Conservation (phyloP, 129 eudicot genomes). For the Saposhnikovia divaricata region DNA sequence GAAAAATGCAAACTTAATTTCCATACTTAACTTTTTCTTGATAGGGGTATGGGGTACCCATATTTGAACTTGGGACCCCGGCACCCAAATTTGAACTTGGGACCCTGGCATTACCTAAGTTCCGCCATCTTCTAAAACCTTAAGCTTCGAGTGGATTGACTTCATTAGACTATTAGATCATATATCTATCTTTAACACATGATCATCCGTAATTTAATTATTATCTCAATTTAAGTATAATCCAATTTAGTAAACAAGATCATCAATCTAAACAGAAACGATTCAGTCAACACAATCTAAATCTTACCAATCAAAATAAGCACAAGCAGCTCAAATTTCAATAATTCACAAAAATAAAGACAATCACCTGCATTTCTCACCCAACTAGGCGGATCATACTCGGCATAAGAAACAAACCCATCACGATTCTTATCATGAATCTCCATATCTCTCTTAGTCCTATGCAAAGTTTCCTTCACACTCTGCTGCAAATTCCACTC, state of each 20-base stretch:
- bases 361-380: constrained; percentile 48
- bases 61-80: background rate
- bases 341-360: background rate
- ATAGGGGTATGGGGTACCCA: background rate
- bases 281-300: background rate
- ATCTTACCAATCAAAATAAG: background rate
- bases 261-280: background rate
- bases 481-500: constrained; percentile 71
- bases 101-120: background rate
- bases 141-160: background rate
- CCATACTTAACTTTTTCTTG: background rate
- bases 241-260: background rate
- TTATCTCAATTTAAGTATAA: background rate
- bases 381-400: constrained; percentile 93
- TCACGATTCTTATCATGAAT: constrained; percentile 82
- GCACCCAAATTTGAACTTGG: background rate
- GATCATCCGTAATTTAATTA: background rate
- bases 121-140: background rate
- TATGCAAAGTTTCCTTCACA: constrained; percentile 63
- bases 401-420: constrained; percentile 56
- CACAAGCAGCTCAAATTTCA: background rate
- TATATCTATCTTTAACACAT: background rate
- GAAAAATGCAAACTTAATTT: background rate
- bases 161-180: no score
- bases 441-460: constrained; percentile 87